A percentile compares a stretch with the other conserved stretches of the same genome.
These are phyloP conservation scores for Rhododendron simsii DNA, from an alignment of 148 eudicot genomes.

Conservation along the genomic window DNA sequence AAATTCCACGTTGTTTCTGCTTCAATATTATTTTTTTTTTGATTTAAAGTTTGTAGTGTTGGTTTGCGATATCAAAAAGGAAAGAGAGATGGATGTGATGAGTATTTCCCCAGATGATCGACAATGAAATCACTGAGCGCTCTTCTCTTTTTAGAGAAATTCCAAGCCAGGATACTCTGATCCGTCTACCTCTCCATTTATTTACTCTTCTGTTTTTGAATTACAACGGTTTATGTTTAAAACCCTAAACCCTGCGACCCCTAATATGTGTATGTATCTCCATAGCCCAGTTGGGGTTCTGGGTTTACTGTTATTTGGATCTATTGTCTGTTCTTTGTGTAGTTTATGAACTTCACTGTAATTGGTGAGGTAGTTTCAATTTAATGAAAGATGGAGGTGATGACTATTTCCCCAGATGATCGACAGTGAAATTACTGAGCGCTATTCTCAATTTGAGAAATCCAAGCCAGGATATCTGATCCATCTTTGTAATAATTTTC, in stretches of 20 bases:
- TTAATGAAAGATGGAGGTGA: slow-evolving; percentile 9
- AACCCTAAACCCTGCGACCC: neutral
- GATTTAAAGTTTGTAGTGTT: neutral
- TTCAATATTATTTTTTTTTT: neutral
- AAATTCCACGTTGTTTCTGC: neutral
- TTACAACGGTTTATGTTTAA: neutral
- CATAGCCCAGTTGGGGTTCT: neutral
- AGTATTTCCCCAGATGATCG: slow-evolving; percentile 29
- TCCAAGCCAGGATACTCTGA: slow-evolving; percentile 28
- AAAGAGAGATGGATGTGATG: slow-evolving; percentile 12
- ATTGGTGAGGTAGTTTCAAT: neutral
- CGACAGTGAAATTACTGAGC: slow-evolving; percentile 22
- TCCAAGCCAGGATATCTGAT: slow-evolving; percentile 28
- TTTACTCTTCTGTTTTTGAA: neutral
- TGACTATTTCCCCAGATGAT: slow-evolving; percentile 27
- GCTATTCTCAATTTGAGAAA: slow-evolving; percentile 3
- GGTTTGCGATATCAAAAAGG: neutral
- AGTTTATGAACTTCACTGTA: neutral
- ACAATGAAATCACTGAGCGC: slow-evolving; percentile 24
- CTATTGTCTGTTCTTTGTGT: neutral
- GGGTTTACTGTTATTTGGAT: neutral
- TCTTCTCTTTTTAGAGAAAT: neutral
- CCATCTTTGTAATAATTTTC: neutral
- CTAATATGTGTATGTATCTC: neutral
- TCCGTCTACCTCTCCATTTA: neutral